Evolutionary conservation across 208 protist genomes (phyloP), one percentile per base, ranked within the genome.

Genomic region (Acanthamoeba healyi): DNA sequence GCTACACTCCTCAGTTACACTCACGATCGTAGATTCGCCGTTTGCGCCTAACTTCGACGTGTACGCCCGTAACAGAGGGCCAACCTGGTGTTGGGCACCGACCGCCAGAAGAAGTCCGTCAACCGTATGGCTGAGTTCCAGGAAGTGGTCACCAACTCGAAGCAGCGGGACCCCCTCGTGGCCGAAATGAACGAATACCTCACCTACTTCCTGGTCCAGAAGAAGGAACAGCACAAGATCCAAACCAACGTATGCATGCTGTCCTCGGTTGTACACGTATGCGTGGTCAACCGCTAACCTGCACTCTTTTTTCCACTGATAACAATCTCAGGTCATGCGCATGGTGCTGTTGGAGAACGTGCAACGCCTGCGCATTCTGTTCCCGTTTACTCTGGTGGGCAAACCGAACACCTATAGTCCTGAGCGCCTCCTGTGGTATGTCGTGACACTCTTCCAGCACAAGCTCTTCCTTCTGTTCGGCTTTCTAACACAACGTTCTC

Each of bases 321-420:
- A 1, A 49, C 9, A 65, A 6, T 6, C 49, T 15, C 44, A 89
- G 81, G 54, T 46, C 54, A 89, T 89, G 51, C 81, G 81, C 0
- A 89, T 89, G 81, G 81, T 89, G 49, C 34, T 89, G 7, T 36
- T 89, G 32, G 81, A 89, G 81, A 89, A 89, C 29, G 81, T 63
- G 3, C 81, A 89, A 26, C 81, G 81, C 2, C 34, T 89, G 44
- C 44, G 54, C 3, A 29, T 89, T 26, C 19, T 89, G 81, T 65
- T 89, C n/a, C 81, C 81, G 32, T 65, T 51, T 12, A 44, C 38
- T 10, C 81, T 89, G 19, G 46, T 4, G 32, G 54, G 54, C 34
- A 89, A 65, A 36, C 51, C 81, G 10, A 65, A 38, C 32, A 42
- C 29, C 19, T 89, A 65, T 26, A 56, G 54, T 34, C 81, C 81